Percentiles rank a stretch among this genome's conserved stretches.
Conservation (phyloP, 169 alveolate genomes). For the Eimeria tenella region DNA sequence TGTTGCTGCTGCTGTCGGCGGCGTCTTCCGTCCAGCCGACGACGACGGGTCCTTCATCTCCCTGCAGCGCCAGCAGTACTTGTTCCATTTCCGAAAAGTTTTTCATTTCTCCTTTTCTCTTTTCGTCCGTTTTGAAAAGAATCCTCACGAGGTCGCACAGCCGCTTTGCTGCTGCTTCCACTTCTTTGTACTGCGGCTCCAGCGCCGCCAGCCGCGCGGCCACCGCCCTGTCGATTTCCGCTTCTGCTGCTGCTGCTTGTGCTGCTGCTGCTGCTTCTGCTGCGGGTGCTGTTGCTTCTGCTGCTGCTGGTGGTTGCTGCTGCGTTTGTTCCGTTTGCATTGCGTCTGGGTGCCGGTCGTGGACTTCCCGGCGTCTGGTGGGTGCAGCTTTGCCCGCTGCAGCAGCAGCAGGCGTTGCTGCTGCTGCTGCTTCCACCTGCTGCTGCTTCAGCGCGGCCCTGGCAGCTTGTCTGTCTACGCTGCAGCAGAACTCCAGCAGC, state of each 20-base stretch:
- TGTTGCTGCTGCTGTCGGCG: neutral
- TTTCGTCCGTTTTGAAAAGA: neutral
- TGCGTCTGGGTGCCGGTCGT: neutral
- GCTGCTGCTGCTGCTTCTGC: neutral
- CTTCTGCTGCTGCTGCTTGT: neutral
- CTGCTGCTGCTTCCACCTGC: no score
- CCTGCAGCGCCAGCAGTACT: slow-evolving; percentile 9
- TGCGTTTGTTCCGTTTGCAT: neutral
- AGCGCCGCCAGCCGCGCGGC: neutral
- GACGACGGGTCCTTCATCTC: neutral
- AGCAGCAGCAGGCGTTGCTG: neutral
- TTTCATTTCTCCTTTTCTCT: neutral
- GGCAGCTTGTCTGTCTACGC: neutral
- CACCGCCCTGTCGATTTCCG: neutral
- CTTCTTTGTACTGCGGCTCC: slow-evolving; percentile 3
- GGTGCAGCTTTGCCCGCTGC: neutral
- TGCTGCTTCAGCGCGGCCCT: neutral
- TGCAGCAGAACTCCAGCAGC: slow-evolving; percentile 4
- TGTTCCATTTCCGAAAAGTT: neutral
- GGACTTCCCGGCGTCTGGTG: neutral
- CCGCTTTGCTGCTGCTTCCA: neutral
- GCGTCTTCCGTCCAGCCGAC: neutral
- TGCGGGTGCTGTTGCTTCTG: neutral
- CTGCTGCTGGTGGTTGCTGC: neutral
- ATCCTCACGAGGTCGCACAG: neutral